phyloP scores from a whole-genome alignment of 208 protist genomes.

The Angomonas deanei region DNA sequence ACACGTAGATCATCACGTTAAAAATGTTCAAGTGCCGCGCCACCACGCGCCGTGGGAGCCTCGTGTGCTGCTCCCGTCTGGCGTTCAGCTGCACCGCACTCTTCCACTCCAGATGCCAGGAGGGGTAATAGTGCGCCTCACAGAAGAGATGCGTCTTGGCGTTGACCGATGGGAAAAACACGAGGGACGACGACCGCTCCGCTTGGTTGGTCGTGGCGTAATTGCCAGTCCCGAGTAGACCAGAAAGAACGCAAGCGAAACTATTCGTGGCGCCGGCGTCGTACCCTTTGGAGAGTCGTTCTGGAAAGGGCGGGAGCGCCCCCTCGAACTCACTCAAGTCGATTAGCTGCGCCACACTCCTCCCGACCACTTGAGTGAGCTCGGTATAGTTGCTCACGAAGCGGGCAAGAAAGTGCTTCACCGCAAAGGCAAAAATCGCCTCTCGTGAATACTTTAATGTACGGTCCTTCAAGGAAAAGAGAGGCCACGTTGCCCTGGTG shows the following conservation, averaged over 20 bases:
- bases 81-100: neutral
- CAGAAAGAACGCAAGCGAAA: too few relatives aligned
- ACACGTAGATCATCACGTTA: neutral
- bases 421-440: conserved; percentile 16
- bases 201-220: too few relatives aligned
- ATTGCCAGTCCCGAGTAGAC: too few relatives aligned
- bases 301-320: neutral
- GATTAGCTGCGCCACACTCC: neutral
- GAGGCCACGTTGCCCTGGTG: neutral
- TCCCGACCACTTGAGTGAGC: neutral
- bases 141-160: neutral
- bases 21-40: neutral
- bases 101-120: neutral
- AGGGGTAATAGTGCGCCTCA: neutral
- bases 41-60: neutral
- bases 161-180: too few relatives aligned
- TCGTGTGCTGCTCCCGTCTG: neutral
- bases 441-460: conserved; percentile 10
- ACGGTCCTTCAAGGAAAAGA: neutral
- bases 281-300: neutral
- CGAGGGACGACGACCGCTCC: too few relatives aligned
- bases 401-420: conserved; percentile 12
- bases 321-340: neutral
- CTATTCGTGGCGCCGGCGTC: neutral
- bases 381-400: neutral